Evolutionary conservation across 257 asterid genomes (phyloP).

Genomic region (Forsythia viridissima): DNA sequence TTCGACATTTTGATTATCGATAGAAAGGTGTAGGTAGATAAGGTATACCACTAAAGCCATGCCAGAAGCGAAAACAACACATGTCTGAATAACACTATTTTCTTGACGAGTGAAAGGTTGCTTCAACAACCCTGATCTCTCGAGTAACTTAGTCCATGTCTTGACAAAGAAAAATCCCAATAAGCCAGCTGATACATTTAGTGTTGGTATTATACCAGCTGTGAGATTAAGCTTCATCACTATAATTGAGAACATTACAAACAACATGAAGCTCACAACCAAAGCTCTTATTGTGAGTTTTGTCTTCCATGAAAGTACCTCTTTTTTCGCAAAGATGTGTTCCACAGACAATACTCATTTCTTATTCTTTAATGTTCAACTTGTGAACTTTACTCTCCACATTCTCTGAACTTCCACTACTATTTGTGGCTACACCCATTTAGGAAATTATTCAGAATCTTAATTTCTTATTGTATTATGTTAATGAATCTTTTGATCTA

Average conservation of each 20-base stretch:
- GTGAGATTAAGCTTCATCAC: slow-evolving; percentile 20
- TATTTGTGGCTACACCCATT: no score
- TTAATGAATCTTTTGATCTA: no score
- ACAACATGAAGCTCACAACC: background rate
- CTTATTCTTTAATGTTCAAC: no score
- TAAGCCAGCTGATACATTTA: slow-evolving; percentile 19
- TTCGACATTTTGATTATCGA: no score
- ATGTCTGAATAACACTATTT: slow-evolving; percentile 17
- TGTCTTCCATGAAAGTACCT: background rate
- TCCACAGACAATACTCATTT: no score
- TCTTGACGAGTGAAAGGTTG: slow-evolving; percentile 23
- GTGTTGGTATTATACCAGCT: slow-evolving; percentile 9
- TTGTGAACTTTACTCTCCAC: no score
- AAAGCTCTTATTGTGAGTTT: background rate
- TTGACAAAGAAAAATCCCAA: slow-evolving; percentile 6
- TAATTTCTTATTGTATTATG: no score
- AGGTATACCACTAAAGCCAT: slow-evolving; percentile 17
- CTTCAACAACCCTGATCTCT: background rate
- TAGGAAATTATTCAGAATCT: no score
- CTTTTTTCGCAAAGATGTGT: no score
- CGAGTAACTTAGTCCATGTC: background rate
- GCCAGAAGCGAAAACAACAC: slow-evolving; percentile 9
- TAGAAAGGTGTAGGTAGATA: background rate
- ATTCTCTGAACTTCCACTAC: no score
- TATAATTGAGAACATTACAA: background rate